These are phyloP conservation scores for Gossypium thurberi DNA, from an alignment of 345 rosid species.

Conservation along the genomic window DNA sequence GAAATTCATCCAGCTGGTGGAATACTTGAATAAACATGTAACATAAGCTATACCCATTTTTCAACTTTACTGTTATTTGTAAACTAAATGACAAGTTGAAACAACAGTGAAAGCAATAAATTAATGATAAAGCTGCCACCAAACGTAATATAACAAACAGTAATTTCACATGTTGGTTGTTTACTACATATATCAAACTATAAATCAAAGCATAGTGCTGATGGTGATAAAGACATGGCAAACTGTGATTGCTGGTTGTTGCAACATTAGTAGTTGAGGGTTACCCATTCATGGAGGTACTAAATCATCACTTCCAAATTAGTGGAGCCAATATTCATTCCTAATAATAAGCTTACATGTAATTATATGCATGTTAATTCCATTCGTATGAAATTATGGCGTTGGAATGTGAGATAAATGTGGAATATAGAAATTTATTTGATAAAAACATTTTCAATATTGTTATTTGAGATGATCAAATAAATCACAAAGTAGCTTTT, in stretches of 20 bases:
- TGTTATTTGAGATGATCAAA: too few species aligned
- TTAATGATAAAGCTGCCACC: background rate
- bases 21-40: background rate
- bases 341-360: background rate
- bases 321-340: background rate
- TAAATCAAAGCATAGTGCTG: too few species aligned
- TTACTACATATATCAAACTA: background rate
- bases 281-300: background rate
- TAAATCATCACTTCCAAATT: background rate
- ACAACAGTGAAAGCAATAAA: background rate
- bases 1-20: conserved; percentile 10
- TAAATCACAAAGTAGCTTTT: too few species aligned
- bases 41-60: background rate
- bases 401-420: too few species aligned
- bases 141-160: background rate
- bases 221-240: background rate
- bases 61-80: background rate
- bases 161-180: background rate
- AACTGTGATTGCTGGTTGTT: background rate
- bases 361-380: background rate
- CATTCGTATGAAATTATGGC: too few species aligned
- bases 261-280: background rate
- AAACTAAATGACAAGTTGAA: background rate
- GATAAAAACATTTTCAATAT: too few species aligned
- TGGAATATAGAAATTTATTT: too few species aligned